phyloP scores from a whole-genome alignment of 768 basidiomycete species.

The Xerocomus brunneocitrinus region DNA sequence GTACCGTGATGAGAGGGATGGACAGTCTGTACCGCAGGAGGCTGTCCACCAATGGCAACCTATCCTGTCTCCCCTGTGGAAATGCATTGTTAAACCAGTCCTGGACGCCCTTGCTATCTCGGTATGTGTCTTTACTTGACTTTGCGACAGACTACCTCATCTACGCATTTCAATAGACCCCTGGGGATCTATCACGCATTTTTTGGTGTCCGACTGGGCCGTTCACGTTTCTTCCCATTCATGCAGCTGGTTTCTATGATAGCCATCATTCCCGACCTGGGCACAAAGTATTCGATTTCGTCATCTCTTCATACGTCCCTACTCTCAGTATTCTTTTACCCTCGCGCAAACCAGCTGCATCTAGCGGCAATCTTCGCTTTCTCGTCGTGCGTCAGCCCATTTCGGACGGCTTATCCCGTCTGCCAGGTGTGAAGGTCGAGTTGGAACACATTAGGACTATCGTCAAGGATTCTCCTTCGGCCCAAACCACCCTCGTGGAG shows the following conservation, averaged over 20 bases:
- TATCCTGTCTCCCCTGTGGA: constrained; percentile 9
- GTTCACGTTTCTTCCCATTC: constrained; percentile 3
- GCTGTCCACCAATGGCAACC: neutral
- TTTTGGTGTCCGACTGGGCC: constrained; percentile 5
- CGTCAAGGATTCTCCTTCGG: neutral
- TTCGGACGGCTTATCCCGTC: constrained; percentile 8
- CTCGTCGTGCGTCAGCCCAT: constrained; percentile 15
- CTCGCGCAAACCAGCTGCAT: neutral
- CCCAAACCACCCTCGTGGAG: neutral
- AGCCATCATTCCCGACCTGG: neutral
- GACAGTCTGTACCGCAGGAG: neutral
- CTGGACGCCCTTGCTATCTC: constrained; percentile 1
- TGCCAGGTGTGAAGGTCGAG: constrained; percentile 13
- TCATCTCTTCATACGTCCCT: constrained; percentile 26
- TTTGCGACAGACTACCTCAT: neutral
- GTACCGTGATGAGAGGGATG: neutral
- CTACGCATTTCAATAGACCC: neutral
- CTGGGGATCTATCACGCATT: neutral
- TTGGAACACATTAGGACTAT: constrained; percentile 19
- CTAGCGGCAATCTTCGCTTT: neutral
- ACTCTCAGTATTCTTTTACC: constrained; percentile 19
- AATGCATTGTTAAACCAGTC: constrained; percentile 5
- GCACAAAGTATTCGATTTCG: neutral
- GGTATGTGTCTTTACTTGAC: neutral
- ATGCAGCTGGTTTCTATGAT: constrained; percentile 2